A percentile compares a stretch with the other conserved stretches of the same genome.
Evolutionary conservation across 2,329 filamentous ascomycete genomes (phyloP).

Genomic region (Massarina eburnea): DNA sequence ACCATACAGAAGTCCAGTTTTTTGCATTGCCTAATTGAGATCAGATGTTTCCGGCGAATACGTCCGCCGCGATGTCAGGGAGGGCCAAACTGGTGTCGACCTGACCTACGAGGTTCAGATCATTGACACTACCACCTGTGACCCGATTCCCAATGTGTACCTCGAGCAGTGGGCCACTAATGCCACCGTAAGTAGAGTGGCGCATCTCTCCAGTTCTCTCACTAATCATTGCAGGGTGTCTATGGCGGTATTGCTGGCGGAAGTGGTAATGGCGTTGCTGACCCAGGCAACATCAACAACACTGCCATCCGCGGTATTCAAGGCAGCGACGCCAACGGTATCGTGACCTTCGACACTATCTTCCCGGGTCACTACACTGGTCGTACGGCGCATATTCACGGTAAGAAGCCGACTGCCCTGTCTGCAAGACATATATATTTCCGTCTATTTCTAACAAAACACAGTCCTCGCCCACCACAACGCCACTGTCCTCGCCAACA

Average conservation of each 20-base stretch:
- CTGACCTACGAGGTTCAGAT: conserved; percentile 54
- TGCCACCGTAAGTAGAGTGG: conserved; percentile 8
- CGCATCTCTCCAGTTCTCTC: background rate
- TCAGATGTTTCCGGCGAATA: conserved; percentile 49
- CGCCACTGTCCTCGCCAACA: conserved; percentile 47
- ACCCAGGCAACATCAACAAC: conserved; percentile 32
- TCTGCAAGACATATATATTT: no score
- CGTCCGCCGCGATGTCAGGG: conserved; percentile 49
- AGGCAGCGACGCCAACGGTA: conserved; percentile 49
- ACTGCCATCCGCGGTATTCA: conserved; percentile 53
- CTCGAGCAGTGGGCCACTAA: conserved; percentile 52
- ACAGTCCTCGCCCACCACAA: conserved; percentile 42
- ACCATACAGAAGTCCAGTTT: background rate
- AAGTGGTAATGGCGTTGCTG: conserved; percentile 43
- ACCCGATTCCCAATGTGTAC: conserved; percentile 49
- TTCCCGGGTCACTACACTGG: conserved; percentile 47
- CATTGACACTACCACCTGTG: conserved; percentile 54
- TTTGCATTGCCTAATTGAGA: background rate
- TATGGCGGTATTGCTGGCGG: conserved; percentile 36
- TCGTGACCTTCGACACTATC: conserved; percentile 52
- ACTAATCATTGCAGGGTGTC: conserved; percentile 9
- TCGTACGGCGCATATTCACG: conserved; percentile 9
- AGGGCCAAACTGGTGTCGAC: conserved; percentile 50
- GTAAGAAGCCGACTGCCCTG: background rate
- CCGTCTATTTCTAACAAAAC: conserved; percentile 41